Base-by-base conservation (phyloP, 306 rosid genomes). In the Prunus persica region DNA sequence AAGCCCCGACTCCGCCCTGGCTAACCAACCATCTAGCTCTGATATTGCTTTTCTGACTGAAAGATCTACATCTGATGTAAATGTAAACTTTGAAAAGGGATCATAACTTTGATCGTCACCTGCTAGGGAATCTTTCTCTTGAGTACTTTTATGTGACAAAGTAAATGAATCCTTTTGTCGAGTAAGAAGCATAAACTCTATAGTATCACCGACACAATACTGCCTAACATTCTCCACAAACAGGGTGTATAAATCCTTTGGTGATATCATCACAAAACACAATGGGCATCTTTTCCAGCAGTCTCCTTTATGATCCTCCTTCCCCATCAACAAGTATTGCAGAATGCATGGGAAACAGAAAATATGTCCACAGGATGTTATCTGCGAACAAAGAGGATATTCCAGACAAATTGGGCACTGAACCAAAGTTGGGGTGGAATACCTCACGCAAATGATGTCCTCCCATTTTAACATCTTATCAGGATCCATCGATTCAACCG, bases 381-480 rank as follows among this genome's bases (percentile, higher is more conserved):
- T 92, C 82, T 95, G 98, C 6, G 98, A 90, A 73, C 98, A 95
- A 38, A 92, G 81, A 32, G 98, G 98, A 83, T 81, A 78, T 74
- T 95, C 98, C 83, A 95, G 87, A 89, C 98, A 95, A 84, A 95
- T 92, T 74, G 98, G 98, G 84, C 98, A 95, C 80, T 87, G 97
- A 63, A 95, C 88, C 71, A 79, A 67, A 62, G 85, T 83, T 16
- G 97, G 93, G 68, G 97, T 90, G 22, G 86, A 90, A 86, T 87
- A 90, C 60, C 90, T 95, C 80, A 95, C 76, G 27, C 93, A 90
- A 78, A 95, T 87, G 75, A 95, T 90, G 84, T 92, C 96, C 77
- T 95, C 98, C 98, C 98, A 95, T 78, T 58, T 90, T 81, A 95
- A 82, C 98, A 88, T 92, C 83, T 90, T 90, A 87, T 95, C 98